Evolutionary conservation across 108 stramenopile species (phyloP), one percentile per base, ranked within the genome.

Genomic region (Cyclotella distinguenda): DNA sequence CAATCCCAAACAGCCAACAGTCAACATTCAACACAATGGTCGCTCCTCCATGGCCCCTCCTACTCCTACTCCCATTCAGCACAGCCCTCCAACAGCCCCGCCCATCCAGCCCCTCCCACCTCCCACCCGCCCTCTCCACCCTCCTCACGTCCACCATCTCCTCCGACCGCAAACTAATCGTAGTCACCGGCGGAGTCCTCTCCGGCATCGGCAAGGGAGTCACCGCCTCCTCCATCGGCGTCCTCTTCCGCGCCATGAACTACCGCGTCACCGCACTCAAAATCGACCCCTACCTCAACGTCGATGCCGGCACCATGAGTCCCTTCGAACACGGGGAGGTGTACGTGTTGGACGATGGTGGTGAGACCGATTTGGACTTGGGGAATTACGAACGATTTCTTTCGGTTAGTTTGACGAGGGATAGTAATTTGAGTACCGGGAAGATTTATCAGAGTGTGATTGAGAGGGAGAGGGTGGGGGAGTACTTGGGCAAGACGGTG

Each of bases 341-440:
- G 28, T 99, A 98, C 68, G 97, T 99, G 12, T 69, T 99, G 30
- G 85, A 95, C 46, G 98, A 99, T 67, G 98, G 98, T 11, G 98
- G 98, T n/a, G 98, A 99, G 76, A 93, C 94, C 7, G 98, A 99
- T 59, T 79, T 99, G 58, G 98, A 99, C 83, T 69, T 99, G 26
- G 98, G 98, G 27, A 99, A 99, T 74, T 99, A 99, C 64, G 98
- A 99, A 76, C 87, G 97, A 18, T 99, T 99, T 62, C 81, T 99
- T 46, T 83, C 81, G 42, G 73, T 98, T 16, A 68, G 81, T 45
- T 79, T 99, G 66, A 95, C 93, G 8, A 80, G 70, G 44, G 93
- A 97, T 53, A 94, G 95, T 70, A 99, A 99, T 72, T 78, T 99
- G 52, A 97, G 97, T 15, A 97, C 98, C 5, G 98, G 98, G 16